Evolutionary conservation across 495 filamentous ascomycete species (phyloP).

Genomic region (Penicillium longicatenatum): DNA sequence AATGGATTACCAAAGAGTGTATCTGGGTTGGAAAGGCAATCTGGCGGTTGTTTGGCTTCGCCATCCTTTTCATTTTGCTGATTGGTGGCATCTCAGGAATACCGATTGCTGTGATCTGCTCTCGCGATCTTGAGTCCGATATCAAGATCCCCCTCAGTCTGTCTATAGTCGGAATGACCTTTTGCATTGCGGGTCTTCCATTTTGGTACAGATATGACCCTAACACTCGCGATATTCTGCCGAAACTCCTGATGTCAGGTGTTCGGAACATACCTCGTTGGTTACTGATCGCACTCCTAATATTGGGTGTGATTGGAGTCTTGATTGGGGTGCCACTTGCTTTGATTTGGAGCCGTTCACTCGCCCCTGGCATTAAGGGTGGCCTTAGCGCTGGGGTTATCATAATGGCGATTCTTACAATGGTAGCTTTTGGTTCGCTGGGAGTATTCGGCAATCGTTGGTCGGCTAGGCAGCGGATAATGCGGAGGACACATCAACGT

Average conservation of each 20-base stretch:
- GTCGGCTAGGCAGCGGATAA: not conserved
- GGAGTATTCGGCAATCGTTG: not conserved
- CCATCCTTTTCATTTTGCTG: not conserved
- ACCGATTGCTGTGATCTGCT: not conserved
- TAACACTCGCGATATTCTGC: not conserved
- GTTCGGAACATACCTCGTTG: not conserved
- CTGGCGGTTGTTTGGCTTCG: not conserved
- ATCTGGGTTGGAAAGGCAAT: not conserved
- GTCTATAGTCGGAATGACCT: not conserved
- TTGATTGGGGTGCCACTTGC: not conserved
- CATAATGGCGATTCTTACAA: not conserved
- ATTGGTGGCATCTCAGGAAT: not conserved
- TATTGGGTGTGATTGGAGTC: not conserved
- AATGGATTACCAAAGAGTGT: not conserved
- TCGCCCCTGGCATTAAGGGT: conserved; percentile 10
- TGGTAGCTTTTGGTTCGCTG: not conserved
- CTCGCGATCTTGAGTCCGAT: not conserved
- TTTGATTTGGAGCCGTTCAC: conserved; percentile 1
- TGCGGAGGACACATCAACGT: too few relatives aligned
- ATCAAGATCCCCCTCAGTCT: not conserved
- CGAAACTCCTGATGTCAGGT: not conserved
- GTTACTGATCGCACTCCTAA: not conserved
- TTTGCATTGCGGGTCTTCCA: not conserved
- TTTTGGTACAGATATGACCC: not conserved
- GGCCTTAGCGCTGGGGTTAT: conserved; percentile 4